Evolutionary conservation across 805 yeast species (phyloP), one percentile per base, ranked within the genome.

Genomic region (Zygosaccharomyces bisporus): DNA sequence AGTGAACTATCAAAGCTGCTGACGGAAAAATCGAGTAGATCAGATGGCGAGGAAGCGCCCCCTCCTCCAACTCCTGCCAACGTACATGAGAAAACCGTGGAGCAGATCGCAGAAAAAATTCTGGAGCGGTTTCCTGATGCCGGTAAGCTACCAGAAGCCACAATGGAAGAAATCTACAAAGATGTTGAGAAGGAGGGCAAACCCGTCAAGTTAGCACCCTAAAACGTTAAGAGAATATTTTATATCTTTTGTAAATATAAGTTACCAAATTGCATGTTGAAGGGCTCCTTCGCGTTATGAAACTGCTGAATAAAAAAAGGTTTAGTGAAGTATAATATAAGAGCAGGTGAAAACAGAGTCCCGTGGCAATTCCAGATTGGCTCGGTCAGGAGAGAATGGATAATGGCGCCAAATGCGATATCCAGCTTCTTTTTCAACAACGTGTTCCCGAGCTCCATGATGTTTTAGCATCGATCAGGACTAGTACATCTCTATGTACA

Each of bases 1-100:
- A 69, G 74, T 52, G 71, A 66, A 20, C 50, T 71, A 31, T 69
- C 63, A 35, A 66, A 67, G 45, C 47, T 71, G 13, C 47, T 71
- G 38, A 66, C 66, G 42, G 75, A 71, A 48, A 69, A 64, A 41
- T 50, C 61, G 6, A 49, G 55, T 20, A 51, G 56, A 39, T 31
- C 54, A 19, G 50, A 45, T 13, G 40, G 31, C 6, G 17, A 50
- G n/a, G 34, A 51, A n/a, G 31, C 33, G 9, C 12, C 36, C 4
- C 33, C 25, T 7, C 33, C 44, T 9, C 49, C 41, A 13, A 20
- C 40, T 1, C 18, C 42, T 10, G 38, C 24, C 9, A 42, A 23
- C n/a, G 19, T 37, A 30, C 47, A 49, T 18, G 38, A 34, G 34
- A 42, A 37, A 34, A 14, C 24, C 4, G 35, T 30, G 42, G 42